Percentiles rank a stretch among this genome's conserved stretches.
These are phyloP conservation scores for Gnaphalium uliginosum DNA, from an alignment of 129 eudicot genomes.

Conservation along the genomic window DNA sequence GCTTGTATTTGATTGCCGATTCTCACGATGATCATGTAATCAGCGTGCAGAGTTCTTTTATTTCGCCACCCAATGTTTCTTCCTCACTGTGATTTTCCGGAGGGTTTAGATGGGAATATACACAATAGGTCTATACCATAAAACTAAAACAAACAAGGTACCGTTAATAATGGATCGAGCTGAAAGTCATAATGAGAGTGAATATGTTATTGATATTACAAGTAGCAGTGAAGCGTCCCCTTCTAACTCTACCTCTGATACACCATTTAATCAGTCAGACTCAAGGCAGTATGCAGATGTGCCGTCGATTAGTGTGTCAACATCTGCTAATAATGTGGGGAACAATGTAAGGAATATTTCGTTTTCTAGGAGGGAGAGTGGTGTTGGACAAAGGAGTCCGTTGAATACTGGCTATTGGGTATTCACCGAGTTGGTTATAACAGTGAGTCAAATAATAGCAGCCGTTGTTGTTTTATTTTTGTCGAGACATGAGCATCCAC, in stretches of 20 bases:
- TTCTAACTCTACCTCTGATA: conserved; percentile 54
- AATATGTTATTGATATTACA: conserved; percentile 61
- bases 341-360: conserved; percentile 71
- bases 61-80: conserved; percentile 54
- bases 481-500: conserved; percentile 78
- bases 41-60: not conserved
- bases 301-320: conserved; percentile 52
- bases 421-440: conserved; percentile 71
- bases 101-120: conserved; percentile 63
- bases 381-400: conserved; percentile 79
- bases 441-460: conserved; percentile 85
- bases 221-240: conserved; percentile 67
- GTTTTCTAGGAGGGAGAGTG: conserved; percentile 53
- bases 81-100: conserved; percentile 29
- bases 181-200: conserved; percentile 37
- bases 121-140: conserved; percentile 56
- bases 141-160: conserved; percentile 47
- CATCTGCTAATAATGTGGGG: conserved; percentile 49
- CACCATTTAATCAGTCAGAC: conserved; percentile 46
- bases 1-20: not conserved
- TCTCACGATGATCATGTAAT: not conserved
- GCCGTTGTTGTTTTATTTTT: conserved; percentile 75
- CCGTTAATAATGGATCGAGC: conserved; percentile 53
- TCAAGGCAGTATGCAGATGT: conserved; percentile 39
- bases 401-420: conserved; percentile 92